Base-by-base conservation (phyloP, 768 basidiomycete genomes). In the Leccinellum luteum region DNA sequence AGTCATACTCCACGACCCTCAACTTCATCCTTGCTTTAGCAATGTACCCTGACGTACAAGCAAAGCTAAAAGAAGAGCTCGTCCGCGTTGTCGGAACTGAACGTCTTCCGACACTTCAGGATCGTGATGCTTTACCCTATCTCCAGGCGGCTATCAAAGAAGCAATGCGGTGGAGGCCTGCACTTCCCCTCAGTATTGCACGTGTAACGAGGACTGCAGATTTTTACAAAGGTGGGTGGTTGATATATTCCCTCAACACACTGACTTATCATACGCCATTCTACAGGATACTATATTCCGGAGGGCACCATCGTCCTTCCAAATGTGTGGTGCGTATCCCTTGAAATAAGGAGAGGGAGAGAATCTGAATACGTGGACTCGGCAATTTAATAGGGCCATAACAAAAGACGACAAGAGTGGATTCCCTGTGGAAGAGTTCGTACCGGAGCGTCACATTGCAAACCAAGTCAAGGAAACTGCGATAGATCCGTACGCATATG, bases 51-150 rank as follows among this genome's bases (percentile, higher is more conserved):
- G 79, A 82, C 5, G 79, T 84, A 9, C 78, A 80, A 64, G 74
- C 69, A 60, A 79, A 78, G 59, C 80, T 81, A 0, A 83, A 83
- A 56, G 75, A 71, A 17, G 85, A 85, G 61, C 73, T 86, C 4
- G 80, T 81, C 57, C 55, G 74, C 1, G 77, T 84, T 4, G 67
- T 85, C 57, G 80, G 59, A 53, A 50, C 19, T 1, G 80, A 76
- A 5, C 73, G 83, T n/a, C 71, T 85, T 1, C 85, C 85, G 0
- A 73, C 60, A 7, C 41, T 56, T 14, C 43, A 60, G 14, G 62
- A 64, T 57, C 61, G 61, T 17, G 68, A 79, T 47, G 65, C 69
- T 6, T 71, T 86, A 5, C 82, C 84, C 0, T 86, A 86, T 56
- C 59, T 82, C 21, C 74, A 74, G n/a, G 82, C 82, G 74, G 12